Conservation (phyloP, 305 asterid genomes). For the Ilex paraguariensis region DNA sequence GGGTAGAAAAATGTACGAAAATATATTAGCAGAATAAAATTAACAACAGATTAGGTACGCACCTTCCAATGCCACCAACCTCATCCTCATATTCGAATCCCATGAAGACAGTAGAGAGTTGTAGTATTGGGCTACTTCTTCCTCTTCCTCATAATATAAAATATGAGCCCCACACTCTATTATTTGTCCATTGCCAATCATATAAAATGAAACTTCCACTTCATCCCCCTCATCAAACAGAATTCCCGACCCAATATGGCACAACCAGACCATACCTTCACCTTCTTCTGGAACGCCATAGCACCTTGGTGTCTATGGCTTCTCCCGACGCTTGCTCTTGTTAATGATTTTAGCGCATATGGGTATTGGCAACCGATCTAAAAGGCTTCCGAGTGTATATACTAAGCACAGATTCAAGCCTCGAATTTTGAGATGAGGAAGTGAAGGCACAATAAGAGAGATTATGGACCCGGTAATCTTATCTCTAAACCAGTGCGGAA, state of each 20-base stretch:
- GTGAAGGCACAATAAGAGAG: conserved; percentile 9
- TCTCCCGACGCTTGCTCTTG: background rate
- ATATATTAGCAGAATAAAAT: too few relatives aligned
- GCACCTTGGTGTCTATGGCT: background rate
- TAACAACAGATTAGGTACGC: too few relatives aligned
- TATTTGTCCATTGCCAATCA: too few relatives aligned
- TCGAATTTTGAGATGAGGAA: conserved; percentile 4
- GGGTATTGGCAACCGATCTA: background rate
- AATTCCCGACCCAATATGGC: background rate
- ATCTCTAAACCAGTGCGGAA: conserved; percentile 8
- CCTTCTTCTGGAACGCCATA: background rate
- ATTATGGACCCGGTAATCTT: conserved; percentile 5
- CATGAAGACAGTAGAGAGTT: too few relatives aligned
- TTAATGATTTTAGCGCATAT: background rate
- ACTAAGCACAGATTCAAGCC: conserved; percentile 13
- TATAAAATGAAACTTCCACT: too few relatives aligned
- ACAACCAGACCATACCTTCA: background rate
- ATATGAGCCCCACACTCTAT: too few relatives aligned
- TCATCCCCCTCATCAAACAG: background rate
- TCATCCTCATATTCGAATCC: too few relatives aligned
- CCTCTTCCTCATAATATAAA: too few relatives aligned
- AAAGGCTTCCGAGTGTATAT: background rate
- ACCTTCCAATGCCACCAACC: too few relatives aligned
- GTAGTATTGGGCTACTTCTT: too few relatives aligned
- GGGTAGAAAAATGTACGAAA: too few relatives aligned